A percentile compares a stretch with the other conserved stretches of the same genome.
Evolutionary conservation across 192 early-diverging fungal genomes (phyloP).

Genomic region (Phycomyces nitens): DNA sequence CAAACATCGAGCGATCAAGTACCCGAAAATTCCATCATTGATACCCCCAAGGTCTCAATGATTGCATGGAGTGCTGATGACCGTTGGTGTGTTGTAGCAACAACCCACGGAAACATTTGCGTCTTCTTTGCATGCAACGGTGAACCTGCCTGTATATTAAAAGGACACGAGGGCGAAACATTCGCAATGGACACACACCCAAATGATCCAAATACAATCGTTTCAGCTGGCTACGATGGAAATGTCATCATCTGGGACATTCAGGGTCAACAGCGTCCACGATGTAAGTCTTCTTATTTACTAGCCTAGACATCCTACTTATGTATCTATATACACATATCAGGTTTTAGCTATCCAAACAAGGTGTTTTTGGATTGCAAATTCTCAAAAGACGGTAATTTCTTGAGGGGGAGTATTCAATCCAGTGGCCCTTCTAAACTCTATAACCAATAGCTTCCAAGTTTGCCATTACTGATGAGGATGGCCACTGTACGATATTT

Average conservation of each 20-base stretch:
- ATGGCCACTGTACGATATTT: constrained; percentile 68
- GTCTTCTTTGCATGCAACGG: constrained; percentile 69
- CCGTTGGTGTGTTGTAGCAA: constrained; percentile 58
- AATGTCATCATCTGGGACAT: constrained; percentile 81
- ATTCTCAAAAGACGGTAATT: constrained; percentile 71
- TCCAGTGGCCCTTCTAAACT: too few species aligned
- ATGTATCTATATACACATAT: neutral
- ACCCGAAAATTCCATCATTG: neutral
- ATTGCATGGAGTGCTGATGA: constrained; percentile 76
- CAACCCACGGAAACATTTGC: constrained; percentile 61
- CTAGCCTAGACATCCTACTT: neutral
- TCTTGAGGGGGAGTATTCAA: too few species aligned
- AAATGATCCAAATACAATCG: constrained; percentile 58
- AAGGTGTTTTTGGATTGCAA: constrained; percentile 65
- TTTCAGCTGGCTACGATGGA: constrained; percentile 84
- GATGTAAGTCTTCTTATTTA: constrained; percentile 5
- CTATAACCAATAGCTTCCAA: constrained; percentile 19
- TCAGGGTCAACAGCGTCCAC: constrained; percentile 37
- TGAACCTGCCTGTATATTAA: constrained; percentile 45
- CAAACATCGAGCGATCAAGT: neutral
- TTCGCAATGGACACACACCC: constrained; percentile 80
- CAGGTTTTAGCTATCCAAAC: constrained; percentile 2
- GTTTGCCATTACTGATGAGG: constrained; percentile 71
- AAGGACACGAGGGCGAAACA: constrained; percentile 60
- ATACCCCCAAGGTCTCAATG: constrained; percentile 48